These are phyloP conservation scores for Cordyceps javanica DNA, from an alignment of 2,329 filamentous ascomycete species.

Conservation along the genomic window DNA sequence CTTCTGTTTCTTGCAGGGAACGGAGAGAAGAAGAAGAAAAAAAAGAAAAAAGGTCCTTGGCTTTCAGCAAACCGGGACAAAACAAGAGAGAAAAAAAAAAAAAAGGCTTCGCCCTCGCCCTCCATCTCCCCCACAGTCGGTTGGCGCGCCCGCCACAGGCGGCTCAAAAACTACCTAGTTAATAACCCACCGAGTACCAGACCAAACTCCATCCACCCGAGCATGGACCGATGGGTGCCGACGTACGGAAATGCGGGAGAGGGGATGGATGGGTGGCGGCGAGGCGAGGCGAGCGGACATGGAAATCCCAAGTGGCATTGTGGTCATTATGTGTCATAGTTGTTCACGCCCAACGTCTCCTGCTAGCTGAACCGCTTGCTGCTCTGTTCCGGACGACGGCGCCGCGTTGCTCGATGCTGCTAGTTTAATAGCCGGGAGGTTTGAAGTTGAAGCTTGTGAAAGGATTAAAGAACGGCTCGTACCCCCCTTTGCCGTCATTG, in stretches of 20 bases:
- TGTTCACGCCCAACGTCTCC: neutral
- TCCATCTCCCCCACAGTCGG: neutral
- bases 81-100: too few species aligned
- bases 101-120: neutral
- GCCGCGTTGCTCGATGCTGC: neutral
- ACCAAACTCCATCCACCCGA: conserved; percentile 11
- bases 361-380: neutral
- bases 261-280: neutral
- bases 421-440: neutral
- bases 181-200: too few species aligned
- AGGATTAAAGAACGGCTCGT: neutral
- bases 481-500: neutral
- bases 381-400: neutral
- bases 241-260: neutral
- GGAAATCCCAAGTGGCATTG: neutral
- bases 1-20: neutral
- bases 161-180: neutral
- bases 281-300: neutral
- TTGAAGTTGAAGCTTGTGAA: neutral
- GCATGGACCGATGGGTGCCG: conserved; percentile 10
- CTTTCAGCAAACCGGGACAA: neutral
- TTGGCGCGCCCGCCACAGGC: neutral
- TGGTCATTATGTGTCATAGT: conserved; percentile 9
- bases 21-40: neutral
- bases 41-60: neutral